phyloP scores from a whole-genome alignment of 108 stramenopile species.

The Aurantiochytrium sp. region DNA sequence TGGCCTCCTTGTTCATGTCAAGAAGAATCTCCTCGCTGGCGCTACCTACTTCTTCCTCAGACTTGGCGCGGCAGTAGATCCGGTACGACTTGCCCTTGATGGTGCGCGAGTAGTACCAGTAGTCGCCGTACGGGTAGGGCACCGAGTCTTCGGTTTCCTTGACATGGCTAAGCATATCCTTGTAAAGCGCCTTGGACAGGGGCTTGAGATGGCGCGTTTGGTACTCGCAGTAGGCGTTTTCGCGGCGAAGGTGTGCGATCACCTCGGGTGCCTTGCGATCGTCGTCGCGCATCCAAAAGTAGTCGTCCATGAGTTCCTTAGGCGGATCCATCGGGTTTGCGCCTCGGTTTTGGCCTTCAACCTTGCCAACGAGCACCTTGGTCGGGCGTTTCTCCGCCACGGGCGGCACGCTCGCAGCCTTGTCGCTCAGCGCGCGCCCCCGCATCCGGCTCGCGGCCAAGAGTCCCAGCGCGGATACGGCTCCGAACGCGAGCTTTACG shows the following conservation, averaged over 20 bases:
- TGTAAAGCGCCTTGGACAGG: conserved; percentile 59
- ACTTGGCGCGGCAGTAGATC: conserved; percentile 54
- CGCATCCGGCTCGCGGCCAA: neutral
- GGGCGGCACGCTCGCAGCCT: neutral
- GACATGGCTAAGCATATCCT: conserved; percentile 59
- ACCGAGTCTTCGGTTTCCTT: conserved; percentile 79
- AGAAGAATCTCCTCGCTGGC: conserved; percentile 62
- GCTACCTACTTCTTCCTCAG: neutral
- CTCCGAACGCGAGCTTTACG: neutral
- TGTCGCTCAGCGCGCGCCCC: neutral
- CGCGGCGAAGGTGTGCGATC: conserved; percentile 61
- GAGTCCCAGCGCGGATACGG: neutral
- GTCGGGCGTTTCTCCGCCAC: neutral
- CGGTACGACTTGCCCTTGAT: conserved; percentile 75
- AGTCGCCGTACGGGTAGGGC: conserved; percentile 59
- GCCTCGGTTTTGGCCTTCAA: conserved; percentile 13
- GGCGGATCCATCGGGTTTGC: conserved; percentile 63
- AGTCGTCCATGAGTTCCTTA: conserved; percentile 59
- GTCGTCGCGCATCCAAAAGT: conserved; percentile 85
- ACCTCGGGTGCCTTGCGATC: conserved; percentile 65
- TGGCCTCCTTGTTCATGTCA: conserved; percentile 75
- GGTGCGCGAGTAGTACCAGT: conserved; percentile 76
- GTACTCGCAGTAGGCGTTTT: conserved; percentile 68
- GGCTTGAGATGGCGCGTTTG: conserved; percentile 57
- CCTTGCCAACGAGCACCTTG: conserved; percentile 13